A percentile compares a stretch with the other conserved stretches of the same genome.
phyloP scores from a whole-genome alignment of 108 stramenopile species.

The Nitzschia palea region DNA sequence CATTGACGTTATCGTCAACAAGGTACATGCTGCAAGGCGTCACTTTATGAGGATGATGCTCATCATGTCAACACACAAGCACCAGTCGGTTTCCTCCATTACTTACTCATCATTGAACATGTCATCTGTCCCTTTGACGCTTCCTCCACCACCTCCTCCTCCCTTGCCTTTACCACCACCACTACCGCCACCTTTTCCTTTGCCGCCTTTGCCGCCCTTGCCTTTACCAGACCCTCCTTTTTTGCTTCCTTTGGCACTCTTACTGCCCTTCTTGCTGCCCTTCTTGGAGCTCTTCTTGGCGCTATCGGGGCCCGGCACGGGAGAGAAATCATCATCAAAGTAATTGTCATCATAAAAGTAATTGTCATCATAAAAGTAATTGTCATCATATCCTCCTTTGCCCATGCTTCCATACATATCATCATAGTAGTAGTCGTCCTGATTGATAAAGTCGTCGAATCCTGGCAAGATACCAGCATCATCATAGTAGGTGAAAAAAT shows the following conservation, averaged over 20 bases:
- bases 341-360: conserved; percentile 4
- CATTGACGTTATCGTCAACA: background rate
- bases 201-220: conserved; percentile 1
- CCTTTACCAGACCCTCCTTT: background rate
- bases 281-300: background rate
- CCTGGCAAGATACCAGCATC: no score
- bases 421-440: conserved; percentile 12
- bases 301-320: no score
- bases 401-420: background rate
- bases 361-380: conserved; percentile 5
- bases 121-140: no score
- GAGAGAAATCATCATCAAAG: no score
- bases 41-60: no score
- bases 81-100: background rate
- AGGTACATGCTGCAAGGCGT: background rate
- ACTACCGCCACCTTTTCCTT: no score
- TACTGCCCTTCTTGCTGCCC: background rate
- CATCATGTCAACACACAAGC: no score
- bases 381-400: conserved; percentile 3
- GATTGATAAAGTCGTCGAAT: background rate
- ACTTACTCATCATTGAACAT: conserved; percentile 17
- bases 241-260: conserved; percentile 7
- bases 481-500: conserved; percentile 9
- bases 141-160: background rate
- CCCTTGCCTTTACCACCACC: background rate